Evolutionary conservation across 2,329 filamentous ascomycete genomes (phyloP).

Genomic region (Trichoderma citrinoviride): DNA sequence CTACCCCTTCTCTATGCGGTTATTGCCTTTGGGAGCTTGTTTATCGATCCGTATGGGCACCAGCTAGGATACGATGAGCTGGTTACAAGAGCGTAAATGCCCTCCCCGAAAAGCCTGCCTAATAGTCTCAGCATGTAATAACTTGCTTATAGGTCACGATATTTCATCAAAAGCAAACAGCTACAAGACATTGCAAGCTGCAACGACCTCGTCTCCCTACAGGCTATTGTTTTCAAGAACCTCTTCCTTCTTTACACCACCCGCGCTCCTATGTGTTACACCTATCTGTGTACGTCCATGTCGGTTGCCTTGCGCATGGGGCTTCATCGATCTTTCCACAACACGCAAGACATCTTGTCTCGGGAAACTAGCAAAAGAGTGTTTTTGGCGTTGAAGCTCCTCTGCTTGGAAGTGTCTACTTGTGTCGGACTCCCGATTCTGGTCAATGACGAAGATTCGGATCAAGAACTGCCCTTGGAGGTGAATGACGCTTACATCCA

Average conservation of each 20-base stretch:
- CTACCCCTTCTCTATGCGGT: slow-evolving; percentile 3
- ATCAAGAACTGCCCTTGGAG: not conserved
- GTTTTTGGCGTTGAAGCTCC: slow-evolving; percentile 1
- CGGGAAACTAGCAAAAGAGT: not conserved
- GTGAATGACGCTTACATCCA: slow-evolving; percentile 1
- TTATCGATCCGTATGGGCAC: not conserved
- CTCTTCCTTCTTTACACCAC: not conserved
- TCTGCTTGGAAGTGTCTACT: not conserved
- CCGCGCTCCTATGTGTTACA: not conserved
- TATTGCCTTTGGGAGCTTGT: not conserved
- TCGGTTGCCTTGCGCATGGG: slow-evolving; percentile 3
- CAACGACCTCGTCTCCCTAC: not conserved
- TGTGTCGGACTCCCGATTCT: not conserved
- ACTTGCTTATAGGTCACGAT: not conserved
- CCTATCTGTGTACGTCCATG: slow-evolving; percentile 7
- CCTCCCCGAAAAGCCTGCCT: not conserved
- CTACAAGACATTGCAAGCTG: not conserved
- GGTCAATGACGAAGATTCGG: not conserved
- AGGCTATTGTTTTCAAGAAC: slow-evolving; percentile 2
- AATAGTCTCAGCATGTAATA: not conserved
- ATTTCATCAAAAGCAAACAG: slow-evolving; percentile 3
- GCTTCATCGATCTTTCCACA: not conserved
- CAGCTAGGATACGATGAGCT: not conserved
- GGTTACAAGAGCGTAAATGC: not conserved
- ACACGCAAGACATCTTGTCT: not conserved